Evolutionary conservation across 148 eudicot genomes (phyloP).

Genomic region (Arbutus unedo): DNA sequence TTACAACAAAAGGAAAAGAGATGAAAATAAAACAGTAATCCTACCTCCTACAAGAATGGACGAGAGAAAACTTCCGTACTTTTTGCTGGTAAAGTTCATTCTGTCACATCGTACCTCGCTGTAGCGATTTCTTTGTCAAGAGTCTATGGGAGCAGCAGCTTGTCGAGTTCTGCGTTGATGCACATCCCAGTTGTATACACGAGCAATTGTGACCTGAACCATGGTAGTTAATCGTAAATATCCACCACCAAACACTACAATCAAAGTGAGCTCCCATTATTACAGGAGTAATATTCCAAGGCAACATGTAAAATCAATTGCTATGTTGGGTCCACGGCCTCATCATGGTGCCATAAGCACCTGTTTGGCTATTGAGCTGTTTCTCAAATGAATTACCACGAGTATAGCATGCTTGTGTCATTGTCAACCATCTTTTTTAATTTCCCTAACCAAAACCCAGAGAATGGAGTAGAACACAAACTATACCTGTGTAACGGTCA

Average conservation of each 20-base stretch:
- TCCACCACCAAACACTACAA: neutral
- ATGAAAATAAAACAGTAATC: neutral
- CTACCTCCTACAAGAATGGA: conserved; percentile 7
- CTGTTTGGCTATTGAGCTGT: neutral
- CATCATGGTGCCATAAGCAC: neutral
- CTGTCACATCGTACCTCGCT: neutral
- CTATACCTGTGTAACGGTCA: conserved; percentile 77
- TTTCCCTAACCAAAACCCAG: neutral
- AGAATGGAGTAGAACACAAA: neutral
- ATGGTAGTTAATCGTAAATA: neutral
- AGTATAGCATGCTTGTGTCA: neutral
- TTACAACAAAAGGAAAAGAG: neutral
- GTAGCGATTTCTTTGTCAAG: conserved; percentile 26
- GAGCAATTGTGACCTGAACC: conserved; percentile 83
- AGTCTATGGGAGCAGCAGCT: conserved; percentile 37
- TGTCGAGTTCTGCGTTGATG: conserved; percentile 75
- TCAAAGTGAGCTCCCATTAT: neutral
- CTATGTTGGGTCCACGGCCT: neutral
- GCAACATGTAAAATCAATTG: neutral
- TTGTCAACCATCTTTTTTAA: neutral
- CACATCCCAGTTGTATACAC: conserved; percentile 95
- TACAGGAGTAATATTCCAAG: neutral
- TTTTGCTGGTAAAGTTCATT: conserved; percentile 5
- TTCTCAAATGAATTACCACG: neutral
- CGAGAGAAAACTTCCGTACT: neutral